Percentiles rank a stretch among this genome's conserved stretches.
phyloP scores from a whole-genome alignment of 169 alveolate genomes.

The Cryptosporidium bovis region DNA sequence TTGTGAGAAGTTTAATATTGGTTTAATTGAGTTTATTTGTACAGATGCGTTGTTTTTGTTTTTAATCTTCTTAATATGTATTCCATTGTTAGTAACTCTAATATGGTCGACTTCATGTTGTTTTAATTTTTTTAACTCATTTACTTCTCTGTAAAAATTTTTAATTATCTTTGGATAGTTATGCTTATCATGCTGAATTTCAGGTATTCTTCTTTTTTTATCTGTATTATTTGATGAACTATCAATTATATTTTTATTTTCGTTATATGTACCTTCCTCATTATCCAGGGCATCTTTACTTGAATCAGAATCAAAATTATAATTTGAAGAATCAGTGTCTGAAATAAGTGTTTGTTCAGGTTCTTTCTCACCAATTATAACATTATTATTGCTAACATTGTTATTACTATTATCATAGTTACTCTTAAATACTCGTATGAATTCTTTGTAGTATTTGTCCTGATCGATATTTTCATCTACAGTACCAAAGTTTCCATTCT shows the following conservation, averaged over 20 bases:
- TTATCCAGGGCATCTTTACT: background rate
- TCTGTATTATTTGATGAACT: constrained; percentile 18
- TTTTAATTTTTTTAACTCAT: constrained; percentile 87
- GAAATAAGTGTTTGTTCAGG: background rate
- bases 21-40: constrained; percentile 86
- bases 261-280: constrained; percentile 4
- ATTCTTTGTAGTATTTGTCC: constrained; percentile 37
- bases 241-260: constrained; percentile 5
- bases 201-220: constrained; percentile 58
- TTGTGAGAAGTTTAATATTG: constrained; percentile 94
- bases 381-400: background rate
- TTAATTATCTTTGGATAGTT: constrained; percentile 88
- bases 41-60: constrained; percentile 87
- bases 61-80: constrained; percentile 85
- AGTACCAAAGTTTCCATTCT: background rate
- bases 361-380: background rate
- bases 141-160: constrained; percentile 88
- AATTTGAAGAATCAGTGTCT: background rate
- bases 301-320: background rate
- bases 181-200: constrained; percentile 87
- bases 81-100: constrained; percentile 88
- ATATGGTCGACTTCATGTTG: constrained; percentile 91
- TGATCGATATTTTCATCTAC: constrained; percentile 7
- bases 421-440: constrained; percentile 30
- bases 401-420: background rate